Conservation (phyloP, 306 rosid genomes). For the Fragaria iinumae region DNA sequence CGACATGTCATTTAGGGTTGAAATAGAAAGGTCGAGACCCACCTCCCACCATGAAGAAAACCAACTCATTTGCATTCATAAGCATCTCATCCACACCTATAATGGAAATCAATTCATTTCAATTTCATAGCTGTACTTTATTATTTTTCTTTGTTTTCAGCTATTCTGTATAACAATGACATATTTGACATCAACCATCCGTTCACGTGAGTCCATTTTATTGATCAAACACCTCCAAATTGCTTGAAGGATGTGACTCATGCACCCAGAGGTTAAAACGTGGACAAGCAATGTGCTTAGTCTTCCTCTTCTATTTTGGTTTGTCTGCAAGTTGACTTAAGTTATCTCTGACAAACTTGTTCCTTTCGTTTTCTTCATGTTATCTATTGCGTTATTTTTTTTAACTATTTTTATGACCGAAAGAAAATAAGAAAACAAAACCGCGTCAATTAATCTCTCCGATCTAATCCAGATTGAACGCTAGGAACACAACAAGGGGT, state of each 20-base stretch:
- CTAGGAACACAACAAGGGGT: too few relatives aligned
- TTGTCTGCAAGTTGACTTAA: background rate
- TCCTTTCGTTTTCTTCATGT: background rate
- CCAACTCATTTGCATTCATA: background rate
- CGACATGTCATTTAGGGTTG: background rate
- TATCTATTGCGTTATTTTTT: background rate
- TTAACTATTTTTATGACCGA: too few relatives aligned
- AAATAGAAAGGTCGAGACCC: background rate
- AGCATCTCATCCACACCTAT: background rate
- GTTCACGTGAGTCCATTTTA: background rate
- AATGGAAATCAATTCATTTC: background rate
- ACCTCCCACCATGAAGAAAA: background rate
- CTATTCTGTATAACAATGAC: background rate
- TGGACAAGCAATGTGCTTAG: background rate
- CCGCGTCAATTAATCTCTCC: accelerated
- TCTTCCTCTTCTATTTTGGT: background rate
- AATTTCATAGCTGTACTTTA: background rate
- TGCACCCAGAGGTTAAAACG: background rate
- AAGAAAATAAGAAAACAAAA: too few relatives aligned
- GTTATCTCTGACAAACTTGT: background rate
- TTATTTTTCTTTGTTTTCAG: background rate
- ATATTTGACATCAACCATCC: background rate
- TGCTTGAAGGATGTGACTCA: background rate
- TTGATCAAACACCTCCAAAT: background rate
- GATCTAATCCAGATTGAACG: too few relatives aligned